A percentile compares a stretch with the other conserved stretches of the same genome.
Conservation (phyloP, 2,329 filamentous ascomycete genomes). For the Neonectria faginata region DNA sequence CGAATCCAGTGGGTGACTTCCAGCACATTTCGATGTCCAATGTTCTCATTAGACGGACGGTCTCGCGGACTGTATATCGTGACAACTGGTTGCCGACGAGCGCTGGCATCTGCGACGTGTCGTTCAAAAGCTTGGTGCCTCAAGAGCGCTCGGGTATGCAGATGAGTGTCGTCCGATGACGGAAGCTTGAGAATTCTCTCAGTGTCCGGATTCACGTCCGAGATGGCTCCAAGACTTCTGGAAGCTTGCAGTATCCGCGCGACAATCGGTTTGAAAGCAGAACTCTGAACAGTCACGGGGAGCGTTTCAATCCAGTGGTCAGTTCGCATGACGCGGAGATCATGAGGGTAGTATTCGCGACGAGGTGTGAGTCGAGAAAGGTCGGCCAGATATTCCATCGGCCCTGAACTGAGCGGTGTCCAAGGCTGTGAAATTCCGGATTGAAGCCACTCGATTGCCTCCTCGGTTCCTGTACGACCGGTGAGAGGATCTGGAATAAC, state of each 20-base stretch:
- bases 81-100: slow-evolving; percentile 20
- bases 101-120: slow-evolving; percentile 19
- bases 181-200: slow-evolving; percentile 20
- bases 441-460: slow-evolving; percentile 62
- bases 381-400: slow-evolving; percentile 18
- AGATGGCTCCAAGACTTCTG: slow-evolving; percentile 40
- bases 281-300: slow-evolving; percentile 50
- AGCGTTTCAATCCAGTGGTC: slow-evolving; percentile 48
- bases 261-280: slow-evolving; percentile 50
- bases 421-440: slow-evolving; percentile 65
- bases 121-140: slow-evolving; percentile 37
- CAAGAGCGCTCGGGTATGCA: slow-evolving; percentile 34
- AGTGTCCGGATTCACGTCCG: slow-evolving; percentile 27
- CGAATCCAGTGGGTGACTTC: slow-evolving; percentile 34
- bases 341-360: slow-evolving; percentile 52
- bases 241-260: slow-evolving; percentile 49
- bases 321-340: slow-evolving; percentile 50
- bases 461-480: slow-evolving; percentile 69
- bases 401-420: slow-evolving; percentile 47
- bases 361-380: slow-evolving; percentile 46
- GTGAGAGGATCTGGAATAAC: slow-evolving; percentile 69
- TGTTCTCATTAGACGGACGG: slow-evolving; percentile 34
- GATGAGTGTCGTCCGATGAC: slow-evolving; percentile 29
- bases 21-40: slow-evolving; percentile 40
- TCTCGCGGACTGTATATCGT: slow-evolving; percentile 36